These are phyloP conservation scores for Solanum megistacrolobum DNA, from an alignment of 257 asterid species.

Conservation along the genomic window DNA sequence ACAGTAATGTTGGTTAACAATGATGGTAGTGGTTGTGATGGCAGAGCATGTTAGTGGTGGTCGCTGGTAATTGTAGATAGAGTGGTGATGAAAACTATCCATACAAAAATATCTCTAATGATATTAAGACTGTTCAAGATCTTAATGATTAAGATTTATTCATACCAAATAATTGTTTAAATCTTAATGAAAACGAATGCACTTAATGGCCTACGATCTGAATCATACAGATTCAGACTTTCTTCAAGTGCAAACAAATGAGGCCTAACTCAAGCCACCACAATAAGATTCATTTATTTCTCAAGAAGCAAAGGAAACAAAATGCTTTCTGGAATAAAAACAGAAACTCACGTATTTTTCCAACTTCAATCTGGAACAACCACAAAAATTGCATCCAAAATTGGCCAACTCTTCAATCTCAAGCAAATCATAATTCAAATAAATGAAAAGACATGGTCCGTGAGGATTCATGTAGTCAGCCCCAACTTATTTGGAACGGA, in stretches of 20 bases:
- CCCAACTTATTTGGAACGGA: neutral
- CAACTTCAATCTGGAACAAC: neutral
- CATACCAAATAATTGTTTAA: neutral
- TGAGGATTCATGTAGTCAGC: neutral
- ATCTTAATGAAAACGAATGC: neutral
- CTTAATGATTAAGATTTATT: neutral
- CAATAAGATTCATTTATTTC: neutral
- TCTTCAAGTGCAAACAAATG: neutral
- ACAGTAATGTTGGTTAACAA: neutral
- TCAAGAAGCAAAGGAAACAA: neutral
- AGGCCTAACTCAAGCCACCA: neutral
- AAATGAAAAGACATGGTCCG: neutral
- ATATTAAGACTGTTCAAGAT: neutral
- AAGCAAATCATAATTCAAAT: neutral
- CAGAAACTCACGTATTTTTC: neutral
- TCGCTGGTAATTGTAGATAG: neutral
- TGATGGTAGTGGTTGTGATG: neutral
- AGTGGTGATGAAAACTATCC: neutral
- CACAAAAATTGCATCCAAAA: neutral
- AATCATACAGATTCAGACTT: neutral
- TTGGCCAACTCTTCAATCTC: neutral
- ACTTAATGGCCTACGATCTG: neutral
- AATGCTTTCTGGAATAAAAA: neutral
- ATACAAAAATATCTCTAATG: neutral
- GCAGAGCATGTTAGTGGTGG: neutral